phyloP scores from a whole-genome alignment of 2,329 filamentous ascomycete genomes.

The Fusarium albosuccineum region DNA sequence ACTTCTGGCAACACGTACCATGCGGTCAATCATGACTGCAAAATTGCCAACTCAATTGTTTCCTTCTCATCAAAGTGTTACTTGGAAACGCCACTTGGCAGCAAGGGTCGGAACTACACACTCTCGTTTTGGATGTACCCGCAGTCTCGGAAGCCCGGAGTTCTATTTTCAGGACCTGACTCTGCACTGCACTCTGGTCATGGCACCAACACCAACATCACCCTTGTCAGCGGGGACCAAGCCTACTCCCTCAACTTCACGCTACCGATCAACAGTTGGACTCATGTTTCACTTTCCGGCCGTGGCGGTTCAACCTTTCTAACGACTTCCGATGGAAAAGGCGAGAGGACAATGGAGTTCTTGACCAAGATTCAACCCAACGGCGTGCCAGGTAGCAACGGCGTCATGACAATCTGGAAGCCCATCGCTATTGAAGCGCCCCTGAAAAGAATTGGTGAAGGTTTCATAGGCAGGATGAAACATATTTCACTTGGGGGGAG shows the following conservation, averaged over 20 bases:
- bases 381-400: background rate
- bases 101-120: background rate
- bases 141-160: background rate
- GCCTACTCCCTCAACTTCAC: slow-evolving; percentile 1
- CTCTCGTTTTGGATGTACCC: background rate
- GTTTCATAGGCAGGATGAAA: background rate
- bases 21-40: background rate
- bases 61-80: background rate
- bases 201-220: background rate
- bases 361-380: background rate
- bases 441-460: background rate
- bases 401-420: background rate
- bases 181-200: background rate
- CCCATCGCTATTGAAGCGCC: background rate
- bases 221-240: background rate
- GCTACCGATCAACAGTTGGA: background rate
- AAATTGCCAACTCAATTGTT: no score
- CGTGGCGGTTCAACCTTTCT: background rate
- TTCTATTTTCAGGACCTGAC: background rate
- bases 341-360: background rate
- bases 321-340: background rate
- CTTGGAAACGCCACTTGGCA: background rate
- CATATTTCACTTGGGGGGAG: no score
- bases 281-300: background rate
- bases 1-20: background rate